A percentile compares a stretch with the other conserved stretches of the same genome.
Evolutionary conservation across 1,284 basidiomycete species (phyloP).

Genomic region (Irpex rosettiformis): DNA sequence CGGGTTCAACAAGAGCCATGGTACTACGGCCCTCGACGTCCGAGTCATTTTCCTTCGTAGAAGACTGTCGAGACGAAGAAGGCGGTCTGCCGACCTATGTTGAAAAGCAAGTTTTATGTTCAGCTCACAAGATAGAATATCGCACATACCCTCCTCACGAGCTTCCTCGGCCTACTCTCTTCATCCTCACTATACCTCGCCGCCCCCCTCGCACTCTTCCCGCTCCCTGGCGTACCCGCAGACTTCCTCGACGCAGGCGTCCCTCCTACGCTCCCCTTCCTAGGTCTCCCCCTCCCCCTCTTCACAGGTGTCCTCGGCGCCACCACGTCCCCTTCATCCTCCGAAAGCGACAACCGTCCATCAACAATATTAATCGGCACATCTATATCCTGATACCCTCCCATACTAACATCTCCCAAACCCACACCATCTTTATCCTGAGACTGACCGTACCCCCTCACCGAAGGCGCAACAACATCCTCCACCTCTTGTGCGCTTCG

Average conservation of each 20-base stretch:
- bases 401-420: conserved; percentile 13
- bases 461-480: conserved; percentile 18
- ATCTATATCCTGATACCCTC: conserved; percentile 24
- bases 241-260: background rate
- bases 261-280: background rate
- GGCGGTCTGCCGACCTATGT: background rate
- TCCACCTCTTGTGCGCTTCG: conserved; percentile 22
- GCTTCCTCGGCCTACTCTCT: no score
- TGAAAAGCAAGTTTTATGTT: background rate
- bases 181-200: background rate
- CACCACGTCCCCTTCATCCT: background rate
- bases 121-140: background rate
- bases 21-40: no score
- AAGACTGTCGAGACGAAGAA: background rate
- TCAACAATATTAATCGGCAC: conserved; percentile 17
- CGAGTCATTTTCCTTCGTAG: background rate
- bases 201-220: background rate
- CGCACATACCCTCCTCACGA: background rate
- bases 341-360: conserved; percentile 11
- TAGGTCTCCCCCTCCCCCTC: background rate
- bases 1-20: no score
- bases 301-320: background rate
- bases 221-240: background rate
- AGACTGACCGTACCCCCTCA: no score
- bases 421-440: conserved; percentile 17